These are phyloP conservation scores for Amesomyces nigricolor DNA, from an alignment of 2,329 filamentous ascomycete genomes.

Conservation along the genomic window DNA sequence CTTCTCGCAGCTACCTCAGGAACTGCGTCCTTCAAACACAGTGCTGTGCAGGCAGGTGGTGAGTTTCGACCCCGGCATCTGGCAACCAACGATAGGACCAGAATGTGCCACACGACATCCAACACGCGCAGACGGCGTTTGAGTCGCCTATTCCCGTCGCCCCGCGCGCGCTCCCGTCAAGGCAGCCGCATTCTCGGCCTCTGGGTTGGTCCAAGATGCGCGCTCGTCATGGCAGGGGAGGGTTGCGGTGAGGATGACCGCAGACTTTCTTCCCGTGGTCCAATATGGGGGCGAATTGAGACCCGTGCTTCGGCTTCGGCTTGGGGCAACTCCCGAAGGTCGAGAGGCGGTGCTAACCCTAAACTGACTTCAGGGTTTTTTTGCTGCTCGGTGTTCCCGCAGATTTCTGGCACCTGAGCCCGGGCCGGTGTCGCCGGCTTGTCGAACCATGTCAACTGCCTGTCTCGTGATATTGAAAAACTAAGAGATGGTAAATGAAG, in stretches of 20 bases:
- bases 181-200: constrained; percentile 2
- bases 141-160: constrained; percentile 2
- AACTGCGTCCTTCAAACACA: neutral
- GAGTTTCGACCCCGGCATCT: neutral
- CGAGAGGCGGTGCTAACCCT: neutral
- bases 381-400: neutral
- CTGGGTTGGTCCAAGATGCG: constrained; percentile 6
- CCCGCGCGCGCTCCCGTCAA: neutral
- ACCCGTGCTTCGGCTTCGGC: neutral
- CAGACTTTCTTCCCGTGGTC: neutral
- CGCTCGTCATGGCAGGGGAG: neutral
- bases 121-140: constrained; percentile 2
- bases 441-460: neutral
- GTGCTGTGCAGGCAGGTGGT: neutral
- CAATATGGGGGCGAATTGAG: neutral
- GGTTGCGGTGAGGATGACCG: too few species aligned
- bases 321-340: neutral
- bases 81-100: constrained; percentile 11
- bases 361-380: neutral
- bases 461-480: too few species aligned
- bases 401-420: neutral
- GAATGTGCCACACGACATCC: constrained; percentile 11
- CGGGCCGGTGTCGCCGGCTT: neutral
- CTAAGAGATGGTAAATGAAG: too few species aligned
- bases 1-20: neutral